A percentile compares a stretch with the other conserved stretches of the same genome.
phyloP scores from a whole-genome alignment of 163 green algal species.

The Scenedesmus sp. region DNA sequence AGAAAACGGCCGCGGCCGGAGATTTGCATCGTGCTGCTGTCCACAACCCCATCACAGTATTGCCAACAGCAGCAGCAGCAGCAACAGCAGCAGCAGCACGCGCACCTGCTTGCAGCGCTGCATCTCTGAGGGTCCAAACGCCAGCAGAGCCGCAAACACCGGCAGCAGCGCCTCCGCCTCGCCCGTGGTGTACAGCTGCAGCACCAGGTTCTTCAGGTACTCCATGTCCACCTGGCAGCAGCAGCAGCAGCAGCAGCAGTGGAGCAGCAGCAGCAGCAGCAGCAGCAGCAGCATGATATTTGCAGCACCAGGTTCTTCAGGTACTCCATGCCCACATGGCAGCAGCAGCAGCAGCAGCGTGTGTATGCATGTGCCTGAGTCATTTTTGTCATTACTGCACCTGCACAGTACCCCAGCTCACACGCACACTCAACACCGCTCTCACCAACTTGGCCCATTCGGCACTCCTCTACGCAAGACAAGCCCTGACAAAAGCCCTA shows the following conservation, averaged over 20 bases:
- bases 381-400: too few species aligned
- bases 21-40: not conserved
- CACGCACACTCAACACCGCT: too few species aligned
- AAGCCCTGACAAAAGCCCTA: too few species aligned
- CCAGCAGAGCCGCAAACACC: constrained; percentile 78
- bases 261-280: not conserved
- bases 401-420: too few species aligned
- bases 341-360: too few species aligned
- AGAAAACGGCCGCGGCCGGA: not conserved
- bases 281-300: not conserved
- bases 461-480: too few species aligned
- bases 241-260: constrained; percentile 7
- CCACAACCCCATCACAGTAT: too few species aligned
- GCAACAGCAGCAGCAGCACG: not conserved
- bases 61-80: not conserved
- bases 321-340: too few species aligned
- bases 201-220: constrained; percentile 88
- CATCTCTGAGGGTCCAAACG: constrained; percentile 74
- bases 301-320: not conserved
- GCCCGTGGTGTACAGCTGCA: constrained; percentile 71
- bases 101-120: constrained; percentile 63
- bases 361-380: not conserved
- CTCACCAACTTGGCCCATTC: too few species aligned
- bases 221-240: constrained; percentile 67
- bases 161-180: constrained; percentile 77